Evolutionary conservation across 1,139 yeast species (phyloP).

Genomic region (Yamadazyma blattariae): DNA sequence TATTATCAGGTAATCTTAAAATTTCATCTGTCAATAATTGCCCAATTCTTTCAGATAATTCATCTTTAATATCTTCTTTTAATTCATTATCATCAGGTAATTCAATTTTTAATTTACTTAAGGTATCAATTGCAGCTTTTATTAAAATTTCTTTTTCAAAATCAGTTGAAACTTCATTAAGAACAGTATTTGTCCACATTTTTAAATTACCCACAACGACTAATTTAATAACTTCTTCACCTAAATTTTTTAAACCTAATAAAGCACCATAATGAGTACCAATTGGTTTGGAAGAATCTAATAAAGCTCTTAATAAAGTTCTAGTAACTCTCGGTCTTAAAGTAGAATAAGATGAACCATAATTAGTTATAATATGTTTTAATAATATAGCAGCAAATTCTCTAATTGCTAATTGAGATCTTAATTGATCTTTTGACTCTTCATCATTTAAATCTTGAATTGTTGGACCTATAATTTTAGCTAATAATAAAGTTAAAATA

Average conservation of each 20-base stretch:
- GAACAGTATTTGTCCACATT: constrained; percentile 69
- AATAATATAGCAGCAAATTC: constrained; percentile 86
- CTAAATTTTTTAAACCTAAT: constrained; percentile 78
- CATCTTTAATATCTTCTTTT: constrained; percentile 40
- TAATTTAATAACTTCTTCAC: constrained; percentile 84
- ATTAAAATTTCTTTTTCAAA: constrained; percentile 47
- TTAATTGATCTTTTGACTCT: constrained; percentile 28
- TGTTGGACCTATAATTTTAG: constrained; percentile 79
- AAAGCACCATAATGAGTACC: constrained; percentile 95
- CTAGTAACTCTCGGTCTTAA: constrained; percentile 92
- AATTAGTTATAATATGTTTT: constrained; percentile 70
- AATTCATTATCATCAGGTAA: constrained; percentile 20
- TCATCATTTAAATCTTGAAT: constrained; percentile 31
- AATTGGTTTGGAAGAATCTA: constrained; percentile 72
- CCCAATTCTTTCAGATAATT: constrained; percentile 60
- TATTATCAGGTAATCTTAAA: constrained; percentile 51
- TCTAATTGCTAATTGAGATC: constrained; percentile 61
- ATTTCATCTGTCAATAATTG: constrained; percentile 52
- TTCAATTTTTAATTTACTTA: constrained; percentile 43
- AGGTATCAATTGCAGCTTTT: constrained; percentile 52
- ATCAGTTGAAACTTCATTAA: constrained; percentile 35
- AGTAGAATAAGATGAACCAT: constrained; percentile 85
- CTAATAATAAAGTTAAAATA: constrained; percentile 80
- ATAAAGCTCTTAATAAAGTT: constrained; percentile 84
- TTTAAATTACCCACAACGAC: constrained; percentile 80